Base-by-base conservation (phyloP, 148 eudicot species). In the Oxyria digyna region DNA sequence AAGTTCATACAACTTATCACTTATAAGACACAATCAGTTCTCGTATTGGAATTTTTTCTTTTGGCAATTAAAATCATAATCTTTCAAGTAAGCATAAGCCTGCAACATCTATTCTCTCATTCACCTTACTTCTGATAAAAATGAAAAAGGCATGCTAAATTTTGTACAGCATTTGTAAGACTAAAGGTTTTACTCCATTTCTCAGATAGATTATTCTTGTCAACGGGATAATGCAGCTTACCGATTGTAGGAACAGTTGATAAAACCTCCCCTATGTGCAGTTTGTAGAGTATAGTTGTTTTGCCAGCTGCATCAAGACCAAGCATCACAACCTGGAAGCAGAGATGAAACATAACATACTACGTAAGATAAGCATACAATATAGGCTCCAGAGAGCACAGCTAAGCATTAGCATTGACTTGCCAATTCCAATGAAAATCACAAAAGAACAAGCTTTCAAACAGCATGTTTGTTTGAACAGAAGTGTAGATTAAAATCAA, bases 221-320 rank as follows among this genome's bases (percentile, higher is more conserved):
- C 15, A 62, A 8, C 68, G 37, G 33, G 15, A 65, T 37, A 0
- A 38, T 20, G 50, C 20, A 67, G 71, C 84, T 45, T 80, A 94
- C 98, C 99, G 70, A 94, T 94, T 24, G 99, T 94, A 67, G 99
- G 99, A 80, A 94, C 99, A 31, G 99, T 94, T 50, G 99, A 94
- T 54, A 94, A 72, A 77, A 94, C 91, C 83, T 94, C 99, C 45
- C 99, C 99, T 70, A 94, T 90, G 81, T 94, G 99, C 82, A 94
- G 84, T 78, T 90, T 94, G 87, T 94, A 94, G 33, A 94, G 82
- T 79, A 94, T 90, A 23, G 99, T 94, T 78, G 99, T 93, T 84
- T 93, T 93, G 17, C 98, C 98, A 78, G 98, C 98, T 77, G 97
- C 98, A 81, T 93, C 98, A 68, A 94, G 86, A 49, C 99, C 99